Conservation (phyloP, 306 rosid species). For the Castanea crenata region DNA sequence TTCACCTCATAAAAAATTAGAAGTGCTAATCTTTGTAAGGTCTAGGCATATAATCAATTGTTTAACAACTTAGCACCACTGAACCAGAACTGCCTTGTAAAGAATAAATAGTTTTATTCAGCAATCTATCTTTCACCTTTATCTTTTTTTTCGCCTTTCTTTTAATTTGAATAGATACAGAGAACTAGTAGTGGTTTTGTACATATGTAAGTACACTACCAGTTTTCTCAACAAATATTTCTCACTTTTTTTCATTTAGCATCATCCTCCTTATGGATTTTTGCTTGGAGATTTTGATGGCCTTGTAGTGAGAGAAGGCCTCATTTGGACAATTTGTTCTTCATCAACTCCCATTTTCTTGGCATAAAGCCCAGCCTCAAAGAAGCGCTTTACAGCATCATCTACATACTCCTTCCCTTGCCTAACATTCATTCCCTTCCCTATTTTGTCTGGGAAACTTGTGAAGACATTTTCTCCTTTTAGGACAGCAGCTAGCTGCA, state of each 20-base stretch:
- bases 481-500: conserved; percentile 76
- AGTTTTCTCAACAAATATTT: neutral
- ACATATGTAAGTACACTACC: neutral
- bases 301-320: conserved; percentile 82
- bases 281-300: conserved; percentile 29
- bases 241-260: neutral
- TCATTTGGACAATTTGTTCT: conserved; percentile 81
- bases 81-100: neutral
- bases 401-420: conserved; percentile 72
- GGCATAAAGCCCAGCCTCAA: conserved; percentile 69
- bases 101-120: neutral
- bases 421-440: conserved; percentile 67
- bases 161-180: neutral
- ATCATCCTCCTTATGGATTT: conserved; percentile 28
- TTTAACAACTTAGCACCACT: no score
- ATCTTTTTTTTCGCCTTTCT: neutral
- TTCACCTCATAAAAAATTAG: no score
- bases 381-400: conserved; percentile 62
- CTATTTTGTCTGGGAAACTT: conserved; percentile 55
- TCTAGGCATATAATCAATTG: no score
- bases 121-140: neutral
- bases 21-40: no score
- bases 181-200: neutral
- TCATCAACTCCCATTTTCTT: conserved; percentile 74
- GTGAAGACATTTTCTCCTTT: conserved; percentile 71